phyloP scores from a whole-genome alignment of 306 rosid species.

The Cucumis cinereus region DNA sequence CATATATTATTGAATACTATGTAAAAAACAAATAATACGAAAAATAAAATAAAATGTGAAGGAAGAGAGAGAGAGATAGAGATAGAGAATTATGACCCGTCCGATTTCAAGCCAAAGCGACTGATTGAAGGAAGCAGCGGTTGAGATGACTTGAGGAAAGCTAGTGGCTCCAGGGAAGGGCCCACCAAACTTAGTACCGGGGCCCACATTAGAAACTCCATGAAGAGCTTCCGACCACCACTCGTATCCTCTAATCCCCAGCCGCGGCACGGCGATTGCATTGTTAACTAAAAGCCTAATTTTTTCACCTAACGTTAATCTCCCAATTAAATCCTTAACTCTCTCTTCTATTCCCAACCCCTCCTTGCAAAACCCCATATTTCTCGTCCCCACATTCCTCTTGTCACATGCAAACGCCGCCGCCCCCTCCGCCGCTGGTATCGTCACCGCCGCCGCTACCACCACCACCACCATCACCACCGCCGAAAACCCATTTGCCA shows the following conservation, averaged over 20 bases:
- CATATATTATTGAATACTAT: no score
- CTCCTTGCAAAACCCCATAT: slow-evolving; percentile 36
- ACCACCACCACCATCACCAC: background rate
- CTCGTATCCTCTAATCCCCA: slow-evolving; percentile 71
- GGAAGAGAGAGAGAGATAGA: background rate
- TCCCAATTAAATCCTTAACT: slow-evolving; percentile 57
- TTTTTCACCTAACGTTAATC: slow-evolving; percentile 68
- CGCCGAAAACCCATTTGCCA: background rate
- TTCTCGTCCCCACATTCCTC: slow-evolving; percentile 31
- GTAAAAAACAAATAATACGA: no score
- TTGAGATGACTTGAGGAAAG: slow-evolving; percentile 92
- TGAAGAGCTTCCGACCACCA: slow-evolving; percentile 87
- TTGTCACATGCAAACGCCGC: slow-evolving; percentile 77
- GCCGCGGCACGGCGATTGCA: slow-evolving; percentile 55
- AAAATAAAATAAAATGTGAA: background rate
- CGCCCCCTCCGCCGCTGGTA: background rate
- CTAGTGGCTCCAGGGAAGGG: slow-evolving; percentile 71
- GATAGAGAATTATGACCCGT: slow-evolving; percentile 27
- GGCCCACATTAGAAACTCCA: slow-evolving; percentile 90
- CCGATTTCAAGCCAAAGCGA: slow-evolving; percentile 78
- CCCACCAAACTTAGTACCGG: slow-evolving; percentile 78
- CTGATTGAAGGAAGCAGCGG: slow-evolving; percentile 85
- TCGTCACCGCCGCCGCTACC: background rate
- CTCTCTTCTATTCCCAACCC: slow-evolving; percentile 34
- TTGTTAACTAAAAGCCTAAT: slow-evolving; percentile 67